Percentiles rank a stretch among this genome's conserved stretches.
Conservation (phyloP, 345 rosid species). For the Euphorbia peplus region DNA sequence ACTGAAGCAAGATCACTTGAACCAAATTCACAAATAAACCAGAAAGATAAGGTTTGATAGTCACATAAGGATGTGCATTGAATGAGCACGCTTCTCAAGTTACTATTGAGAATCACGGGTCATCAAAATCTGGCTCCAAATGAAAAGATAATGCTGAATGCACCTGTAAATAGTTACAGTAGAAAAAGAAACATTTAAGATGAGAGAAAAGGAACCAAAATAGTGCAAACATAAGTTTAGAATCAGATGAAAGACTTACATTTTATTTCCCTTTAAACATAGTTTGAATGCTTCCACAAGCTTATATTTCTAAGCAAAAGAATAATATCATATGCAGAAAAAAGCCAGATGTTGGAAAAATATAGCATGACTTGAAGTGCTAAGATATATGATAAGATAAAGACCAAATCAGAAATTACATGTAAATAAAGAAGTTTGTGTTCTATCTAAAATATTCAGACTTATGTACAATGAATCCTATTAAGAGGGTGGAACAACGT, state of each 20-base stretch:
- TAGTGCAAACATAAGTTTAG: not conserved
- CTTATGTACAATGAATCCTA: conserved; percentile 14
- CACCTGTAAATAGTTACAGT: not conserved
- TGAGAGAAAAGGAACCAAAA: not conserved
- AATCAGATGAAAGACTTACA: not conserved
- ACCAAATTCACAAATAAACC: not conserved
- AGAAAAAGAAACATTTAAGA: not conserved
- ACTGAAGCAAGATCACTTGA: not conserved
- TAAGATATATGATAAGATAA: not conserved
- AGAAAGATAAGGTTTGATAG: not conserved
- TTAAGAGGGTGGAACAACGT: conserved; percentile 10
- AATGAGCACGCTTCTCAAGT: conserved; percentile 2
- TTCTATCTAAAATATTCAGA: conserved; percentile 8
- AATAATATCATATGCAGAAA: not conserved
- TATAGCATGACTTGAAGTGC: not conserved
- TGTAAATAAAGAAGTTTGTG: conserved; percentile 4
- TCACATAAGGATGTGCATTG: not conserved
- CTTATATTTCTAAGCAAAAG: conserved; percentile 11
- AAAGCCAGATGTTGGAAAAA: not conserved
- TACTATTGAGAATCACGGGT: not conserved
- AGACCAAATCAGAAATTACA: conserved; percentile 4
- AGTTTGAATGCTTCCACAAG: not conserved
- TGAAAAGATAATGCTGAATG: not conserved
- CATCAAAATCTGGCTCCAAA: not conserved
- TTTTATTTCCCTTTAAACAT: not conserved